Percentiles rank a stretch among this genome's conserved stretches.
Evolutionary conservation across 345 rosid genomes (phyloP).

Genomic region (Euphorbia peplus): DNA sequence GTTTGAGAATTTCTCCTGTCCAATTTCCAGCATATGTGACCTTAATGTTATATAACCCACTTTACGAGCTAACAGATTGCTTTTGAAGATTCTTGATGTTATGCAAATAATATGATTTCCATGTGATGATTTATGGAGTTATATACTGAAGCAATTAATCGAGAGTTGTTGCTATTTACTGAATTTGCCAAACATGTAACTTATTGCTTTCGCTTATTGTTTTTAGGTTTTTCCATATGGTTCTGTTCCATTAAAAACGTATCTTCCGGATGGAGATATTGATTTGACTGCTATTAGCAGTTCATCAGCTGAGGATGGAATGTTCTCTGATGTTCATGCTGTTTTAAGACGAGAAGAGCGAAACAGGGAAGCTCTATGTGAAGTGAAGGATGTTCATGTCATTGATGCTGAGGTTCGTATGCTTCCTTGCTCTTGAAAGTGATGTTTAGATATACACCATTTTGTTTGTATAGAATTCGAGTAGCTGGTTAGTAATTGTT

Average conservation of each 20-base stretch:
- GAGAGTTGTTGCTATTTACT: not conserved
- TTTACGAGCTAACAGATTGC: no score
- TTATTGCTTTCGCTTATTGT: not conserved
- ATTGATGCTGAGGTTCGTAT: conserved; percentile 68
- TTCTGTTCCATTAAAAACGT: conserved; percentile 67
- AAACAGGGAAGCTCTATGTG: conserved; percentile 32
- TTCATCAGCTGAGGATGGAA: conserved; percentile 45
- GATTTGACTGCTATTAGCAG: conserved; percentile 56
- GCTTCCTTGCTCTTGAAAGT: not conserved
- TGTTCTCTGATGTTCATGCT: conserved; percentile 42
- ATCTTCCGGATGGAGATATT: conserved; percentile 93
- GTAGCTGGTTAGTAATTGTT: not conserved
- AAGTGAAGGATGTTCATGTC: conserved; percentile 62
- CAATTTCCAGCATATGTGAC: no score
- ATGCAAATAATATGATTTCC: not conserved
- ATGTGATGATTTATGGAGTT: not conserved
- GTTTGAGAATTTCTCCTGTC: no score
- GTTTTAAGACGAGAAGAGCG: conserved; percentile 50
- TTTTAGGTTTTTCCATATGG: conserved; percentile 50
- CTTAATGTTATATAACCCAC: no score
- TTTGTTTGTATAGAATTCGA: not conserved
- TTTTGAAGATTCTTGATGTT: not conserved
- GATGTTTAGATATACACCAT: not conserved
- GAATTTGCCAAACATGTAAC: not conserved
- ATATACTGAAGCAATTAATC: not conserved